Percentiles rank a stretch among this genome's conserved stretches.
phyloP scores from a whole-genome alignment of 306 rosid genomes.

The Cicer pinnatifidum region DNA sequence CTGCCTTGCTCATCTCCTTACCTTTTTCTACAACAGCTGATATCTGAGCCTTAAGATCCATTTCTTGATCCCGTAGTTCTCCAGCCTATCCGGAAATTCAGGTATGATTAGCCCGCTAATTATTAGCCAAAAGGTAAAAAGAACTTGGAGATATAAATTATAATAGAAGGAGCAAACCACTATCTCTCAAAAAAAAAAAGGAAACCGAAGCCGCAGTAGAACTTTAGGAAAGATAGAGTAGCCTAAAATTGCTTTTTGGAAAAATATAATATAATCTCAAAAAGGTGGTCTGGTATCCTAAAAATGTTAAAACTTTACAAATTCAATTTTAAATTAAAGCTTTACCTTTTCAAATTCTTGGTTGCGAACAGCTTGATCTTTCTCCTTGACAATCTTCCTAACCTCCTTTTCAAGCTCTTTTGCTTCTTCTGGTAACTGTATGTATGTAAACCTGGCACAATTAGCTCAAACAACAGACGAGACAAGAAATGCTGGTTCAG shows the following conservation, averaged over 20 bases:
- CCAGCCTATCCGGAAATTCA: slow-evolving; percentile 71
- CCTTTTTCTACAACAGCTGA: slow-evolving; percentile 80
- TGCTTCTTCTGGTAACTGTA: slow-evolving; percentile 93
- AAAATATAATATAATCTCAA: background rate
- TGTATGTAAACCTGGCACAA: slow-evolving; percentile 14
- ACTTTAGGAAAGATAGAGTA: background rate
- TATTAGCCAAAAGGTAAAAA: slow-evolving; percentile 22
- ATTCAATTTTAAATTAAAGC: slow-evolving; percentile 2
- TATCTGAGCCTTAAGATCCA: slow-evolving; percentile 91
- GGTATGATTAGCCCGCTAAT: slow-evolving; percentile 14
- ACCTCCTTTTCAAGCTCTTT: slow-evolving; percentile 85
- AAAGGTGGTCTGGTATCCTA: background rate
- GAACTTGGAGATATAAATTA: background rate
- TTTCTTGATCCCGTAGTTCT: slow-evolving; percentile 88
- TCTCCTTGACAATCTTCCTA: slow-evolving; percentile 89
- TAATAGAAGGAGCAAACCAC: slow-evolving; percentile 30
- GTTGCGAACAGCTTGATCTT: slow-evolving; percentile 86
- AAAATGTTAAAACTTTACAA: background rate
- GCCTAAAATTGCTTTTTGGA: background rate
- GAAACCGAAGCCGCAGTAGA: background rate
- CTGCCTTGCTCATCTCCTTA: slow-evolving; percentile 97
- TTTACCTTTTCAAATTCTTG: slow-evolving; percentile 94
- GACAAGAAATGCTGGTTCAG: background rate
- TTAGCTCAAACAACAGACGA: slow-evolving; percentile 37
- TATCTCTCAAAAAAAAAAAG: slow-evolving; percentile 24